Evolutionary conservation across 345 rosid genomes (phyloP), one percentile per base, ranked within the genome.

Genomic region (Eucalyptus viminalis): DNA sequence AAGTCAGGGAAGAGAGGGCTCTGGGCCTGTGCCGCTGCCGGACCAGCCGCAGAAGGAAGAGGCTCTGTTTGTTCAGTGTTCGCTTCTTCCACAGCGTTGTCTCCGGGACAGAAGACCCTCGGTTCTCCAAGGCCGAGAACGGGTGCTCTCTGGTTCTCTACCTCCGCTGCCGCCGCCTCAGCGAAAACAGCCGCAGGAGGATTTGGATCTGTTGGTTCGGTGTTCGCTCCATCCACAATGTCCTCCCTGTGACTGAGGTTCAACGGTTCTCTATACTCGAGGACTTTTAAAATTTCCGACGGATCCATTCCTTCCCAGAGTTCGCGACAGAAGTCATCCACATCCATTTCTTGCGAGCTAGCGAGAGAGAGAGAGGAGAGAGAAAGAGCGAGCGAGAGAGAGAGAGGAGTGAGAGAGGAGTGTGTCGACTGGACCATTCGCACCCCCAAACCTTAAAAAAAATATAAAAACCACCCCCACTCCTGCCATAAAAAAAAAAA

Each of bases 1-100:
- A 65, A n/a, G 21, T n/a, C 10, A 2, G 2, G 0, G 76, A 31
- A 1, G 37, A 14, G 2, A 65, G 76, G 19, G 19, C 9, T 7
- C 21, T 4, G 19, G 76, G 3, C 19, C 76, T n/a, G 3, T 7
- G 6, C 37, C 6, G 29, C 29, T 5, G 13, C 65, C 27, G 0
- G 1, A 58, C 11, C 65, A 24, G 65, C 65, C 65, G 65, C 7
- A 58, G 29, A 58, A 49, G 49, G 49, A 12, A 49, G 49, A 49
- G 49, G 14, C 65, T 14, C 76, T n/a, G 37, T 14, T n/a, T 1
- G 37, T n/a, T 15, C 37, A 65, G 37, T 1, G 76, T 65, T 58
- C 29, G 29, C 13, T 58, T 3, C 29, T 58, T 58, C 65, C 65
- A 19, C 31, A 12, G 3, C 67, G 4, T 60, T 13, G 67, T 3